Evolutionary conservation across 2,329 filamentous ascomycete species (phyloP).

Genomic region (Hypoxylon sp.): DNA sequence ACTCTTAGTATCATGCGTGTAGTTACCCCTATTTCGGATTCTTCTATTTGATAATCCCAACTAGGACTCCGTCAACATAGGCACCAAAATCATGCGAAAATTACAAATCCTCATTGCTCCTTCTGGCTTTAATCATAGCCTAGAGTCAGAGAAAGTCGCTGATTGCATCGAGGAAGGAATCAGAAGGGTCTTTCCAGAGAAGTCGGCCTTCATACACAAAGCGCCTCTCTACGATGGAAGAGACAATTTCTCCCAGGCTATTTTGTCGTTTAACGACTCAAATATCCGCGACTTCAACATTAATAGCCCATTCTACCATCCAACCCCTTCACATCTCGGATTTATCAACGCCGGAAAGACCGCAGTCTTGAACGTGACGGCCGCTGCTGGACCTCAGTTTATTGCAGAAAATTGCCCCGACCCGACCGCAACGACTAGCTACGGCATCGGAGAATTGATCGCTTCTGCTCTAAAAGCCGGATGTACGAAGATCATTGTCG

Average conservation of each 20-base stretch:
- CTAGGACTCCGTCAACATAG: not conserved
- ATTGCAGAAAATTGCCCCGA: not conserved
- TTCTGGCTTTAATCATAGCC: not conserved
- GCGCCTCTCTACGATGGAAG: not conserved
- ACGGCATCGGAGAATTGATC: slow-evolving; percentile 4
- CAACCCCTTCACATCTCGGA: not conserved
- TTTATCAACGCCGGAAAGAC: not conserved
- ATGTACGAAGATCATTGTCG: slow-evolving; percentile 3
- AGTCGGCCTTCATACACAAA: not conserved
- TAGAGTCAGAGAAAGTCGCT: not conserved
- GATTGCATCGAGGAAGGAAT: not conserved
- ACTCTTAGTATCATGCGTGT: not conserved
- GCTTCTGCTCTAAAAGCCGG: not conserved
- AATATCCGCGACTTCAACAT: not conserved
- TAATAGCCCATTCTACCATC: not conserved
- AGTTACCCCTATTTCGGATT: not conserved
- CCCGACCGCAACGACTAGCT: not conserved
- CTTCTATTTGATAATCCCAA: not conserved
- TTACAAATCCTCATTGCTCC: slow-evolving; percentile 5
- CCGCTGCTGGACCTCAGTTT: not conserved
- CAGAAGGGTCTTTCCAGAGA: not conserved
- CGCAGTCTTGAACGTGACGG: not conserved
- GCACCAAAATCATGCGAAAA: not conserved
- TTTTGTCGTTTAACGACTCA: not conserved
- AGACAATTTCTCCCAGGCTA: not conserved